Evolutionary conservation across 495 filamentous ascomycete species (phyloP), one percentile per base, ranked within the genome.

Genomic region (Lentithecium fluviatile): DNA sequence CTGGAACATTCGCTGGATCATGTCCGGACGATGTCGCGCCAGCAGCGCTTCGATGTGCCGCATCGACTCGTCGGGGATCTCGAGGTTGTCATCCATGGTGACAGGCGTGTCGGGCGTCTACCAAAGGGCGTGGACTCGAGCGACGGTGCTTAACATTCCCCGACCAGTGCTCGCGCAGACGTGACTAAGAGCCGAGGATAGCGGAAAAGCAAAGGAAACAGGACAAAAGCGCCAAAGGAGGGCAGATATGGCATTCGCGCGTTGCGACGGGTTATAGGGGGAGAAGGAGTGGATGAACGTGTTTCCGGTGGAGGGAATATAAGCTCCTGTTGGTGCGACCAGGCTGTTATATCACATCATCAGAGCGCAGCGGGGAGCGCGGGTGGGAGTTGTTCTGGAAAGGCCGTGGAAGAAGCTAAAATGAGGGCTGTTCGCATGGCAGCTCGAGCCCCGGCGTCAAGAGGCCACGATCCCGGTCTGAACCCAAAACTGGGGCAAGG

Each of bases 1-100:
- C 36, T 54, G 49, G 50, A 65, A 65, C 62, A 65, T 65, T 13
- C 62, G n/a, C 51, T 60, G 62, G 45, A 65, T 60, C 40, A 56
- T 29, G 21, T 65, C 55, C 32, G 62, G 62, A 21, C 47, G 56
- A 52, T 65, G 62, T 19, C 62, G 8, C 17, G 32, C 36, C 25
- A 65, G 51, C 50, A 65, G 34, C n/a, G 62, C 62, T 37, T 65
- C 56, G 20, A 65, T 43, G 49, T 65, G 62, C 23, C 45, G 56
- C 56, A 65, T 50, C 32, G 62, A 65, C 21, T 65, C 62, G 4
- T 65, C 62, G 15, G 56, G 56, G 11, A 65, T 56, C 2, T 65
- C 54, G 11, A 54, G 8, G 17, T 42, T 47, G 23, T 65, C 62
- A 6, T 65, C 62, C 62, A 65, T 65, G 25, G 10, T 42, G 11